Evolutionary conservation across 345 rosid species (phyloP).

Genomic region (Citrus unshiu): DNA sequence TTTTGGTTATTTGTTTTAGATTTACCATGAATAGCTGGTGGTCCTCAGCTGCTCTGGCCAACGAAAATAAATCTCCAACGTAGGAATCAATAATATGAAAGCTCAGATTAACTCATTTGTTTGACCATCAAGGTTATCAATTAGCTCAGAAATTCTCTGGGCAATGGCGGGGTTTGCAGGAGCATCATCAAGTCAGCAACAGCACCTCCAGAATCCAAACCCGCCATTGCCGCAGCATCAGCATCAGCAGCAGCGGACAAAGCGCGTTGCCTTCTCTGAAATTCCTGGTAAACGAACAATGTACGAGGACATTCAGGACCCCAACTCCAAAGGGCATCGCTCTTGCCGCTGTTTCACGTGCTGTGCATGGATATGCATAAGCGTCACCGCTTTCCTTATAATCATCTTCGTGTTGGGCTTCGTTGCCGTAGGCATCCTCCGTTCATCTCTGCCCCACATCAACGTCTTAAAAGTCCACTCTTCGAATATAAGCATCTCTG

Average conservation of each 20-base stretch:
- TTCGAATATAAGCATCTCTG: conserved; percentile 8
- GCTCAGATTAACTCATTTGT: not conserved
- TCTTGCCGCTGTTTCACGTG: conserved; percentile 8
- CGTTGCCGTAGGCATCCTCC: conserved; percentile 11
- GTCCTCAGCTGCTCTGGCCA: too few relatives aligned
- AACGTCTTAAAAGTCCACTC: conserved; percentile 11
- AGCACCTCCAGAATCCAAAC: not conserved
- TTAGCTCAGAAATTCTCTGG: not conserved
- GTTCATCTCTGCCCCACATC: conserved; percentile 26
- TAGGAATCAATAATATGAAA: not conserved
- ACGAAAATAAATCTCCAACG: not conserved
- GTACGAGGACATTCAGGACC: not conserved
- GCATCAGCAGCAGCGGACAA: not conserved
- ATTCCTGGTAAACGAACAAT: not conserved
- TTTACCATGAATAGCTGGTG: not conserved
- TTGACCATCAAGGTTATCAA: not conserved
- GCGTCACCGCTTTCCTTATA: conserved; percentile 13
- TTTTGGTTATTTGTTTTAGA: too few relatives aligned
- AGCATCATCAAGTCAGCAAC: not conserved
- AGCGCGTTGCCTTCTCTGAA: not conserved
- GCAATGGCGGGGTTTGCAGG: not conserved
- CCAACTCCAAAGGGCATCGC: not conserved
- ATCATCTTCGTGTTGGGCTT: conserved; percentile 16
- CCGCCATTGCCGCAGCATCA: too few relatives aligned
- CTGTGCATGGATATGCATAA: conserved; percentile 21